These are phyloP conservation scores for Eimeria praecox DNA, from an alignment of 169 alveolate species.

Conservation along the genomic window DNA sequence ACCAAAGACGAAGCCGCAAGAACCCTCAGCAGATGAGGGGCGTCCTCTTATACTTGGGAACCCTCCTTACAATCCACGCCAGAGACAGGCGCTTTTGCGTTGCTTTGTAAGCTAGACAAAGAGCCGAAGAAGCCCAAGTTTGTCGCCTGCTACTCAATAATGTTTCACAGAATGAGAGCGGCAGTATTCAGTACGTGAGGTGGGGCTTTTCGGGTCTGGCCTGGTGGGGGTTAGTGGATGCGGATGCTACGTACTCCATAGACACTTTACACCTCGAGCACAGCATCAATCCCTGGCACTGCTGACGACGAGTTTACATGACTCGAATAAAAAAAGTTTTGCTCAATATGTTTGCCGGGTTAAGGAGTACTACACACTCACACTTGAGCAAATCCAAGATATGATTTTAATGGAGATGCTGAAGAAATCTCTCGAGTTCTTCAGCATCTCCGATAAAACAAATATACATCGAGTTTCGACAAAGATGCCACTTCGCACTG, in stretches of 20 bases:
- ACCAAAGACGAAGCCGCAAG: not conserved
- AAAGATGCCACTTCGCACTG: conserved; percentile 57
- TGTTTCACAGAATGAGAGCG: not conserved
- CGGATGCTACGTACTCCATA: no score
- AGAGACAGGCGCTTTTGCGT: not conserved
- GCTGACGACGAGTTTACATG: no score
- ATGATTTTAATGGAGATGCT: no score
- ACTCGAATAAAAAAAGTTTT: no score
- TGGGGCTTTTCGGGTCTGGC: not conserved
- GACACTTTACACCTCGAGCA: no score
- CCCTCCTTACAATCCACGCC: not conserved
- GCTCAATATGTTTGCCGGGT: no score
- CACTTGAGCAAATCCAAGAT: no score
- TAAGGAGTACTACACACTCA: no score
- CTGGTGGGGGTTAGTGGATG: no score
- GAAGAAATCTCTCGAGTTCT: no score
- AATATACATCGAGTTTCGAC: conserved; percentile 53
- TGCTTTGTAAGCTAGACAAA: not conserved
- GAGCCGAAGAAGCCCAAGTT: not conserved
- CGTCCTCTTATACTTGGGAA: not conserved
- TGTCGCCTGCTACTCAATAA: not conserved
- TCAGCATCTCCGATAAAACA: no score
- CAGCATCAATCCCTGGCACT: not conserved
- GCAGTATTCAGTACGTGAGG: not conserved
- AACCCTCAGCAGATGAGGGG: not conserved